Percentiles rank a stretch among this genome's conserved stretches.
These are phyloP conservation scores for Xylaria nigripes DNA, from an alignment of 495 filamentous ascomycete genomes.

Conservation along the genomic window DNA sequence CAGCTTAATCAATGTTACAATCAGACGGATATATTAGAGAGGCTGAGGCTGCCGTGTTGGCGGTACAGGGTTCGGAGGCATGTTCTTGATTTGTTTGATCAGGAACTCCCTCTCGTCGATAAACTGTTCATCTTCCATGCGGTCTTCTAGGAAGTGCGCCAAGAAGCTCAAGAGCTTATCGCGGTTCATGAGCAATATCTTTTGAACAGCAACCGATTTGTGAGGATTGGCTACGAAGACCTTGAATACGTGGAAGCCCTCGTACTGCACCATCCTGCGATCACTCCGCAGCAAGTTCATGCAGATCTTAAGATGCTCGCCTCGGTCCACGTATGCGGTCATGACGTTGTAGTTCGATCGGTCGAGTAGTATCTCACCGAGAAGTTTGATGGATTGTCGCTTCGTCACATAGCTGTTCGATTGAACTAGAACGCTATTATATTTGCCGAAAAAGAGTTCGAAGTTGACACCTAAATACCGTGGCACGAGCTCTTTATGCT, in stretches of 20 bases:
- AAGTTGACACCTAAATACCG: constrained; percentile 82
- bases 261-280: constrained; percentile 97
- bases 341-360: constrained; percentile 96
- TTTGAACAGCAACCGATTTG: constrained; percentile 88
- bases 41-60: constrained; percentile 26
- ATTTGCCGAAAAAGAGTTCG: constrained; percentile 79
- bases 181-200: constrained; percentile 91
- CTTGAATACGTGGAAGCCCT: constrained; percentile 99
- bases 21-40: neutral
- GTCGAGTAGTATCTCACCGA: constrained; percentile 91
- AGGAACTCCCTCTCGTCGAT: constrained; percentile 95
- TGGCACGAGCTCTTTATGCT: constrained; percentile 82
- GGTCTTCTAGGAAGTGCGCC: constrained; percentile 84
- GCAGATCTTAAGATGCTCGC: constrained; percentile 91
- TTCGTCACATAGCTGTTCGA: constrained; percentile 97
- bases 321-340: constrained; percentile 91
- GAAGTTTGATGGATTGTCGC: constrained; percentile 92
- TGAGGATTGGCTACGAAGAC: constrained; percentile 96
- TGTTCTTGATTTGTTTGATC: constrained; percentile 82
- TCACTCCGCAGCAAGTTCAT: constrained; percentile 96
- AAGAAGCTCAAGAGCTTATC: constrained; percentile 84
- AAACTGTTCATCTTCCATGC: constrained; percentile 97
- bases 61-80: constrained; percentile 60
- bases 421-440: constrained; percentile 80
- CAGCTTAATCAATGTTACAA: neutral